Evolutionary conservation across 2,329 filamentous ascomycete genomes (phyloP).

Genomic region (Talaromyces sp.): DNA sequence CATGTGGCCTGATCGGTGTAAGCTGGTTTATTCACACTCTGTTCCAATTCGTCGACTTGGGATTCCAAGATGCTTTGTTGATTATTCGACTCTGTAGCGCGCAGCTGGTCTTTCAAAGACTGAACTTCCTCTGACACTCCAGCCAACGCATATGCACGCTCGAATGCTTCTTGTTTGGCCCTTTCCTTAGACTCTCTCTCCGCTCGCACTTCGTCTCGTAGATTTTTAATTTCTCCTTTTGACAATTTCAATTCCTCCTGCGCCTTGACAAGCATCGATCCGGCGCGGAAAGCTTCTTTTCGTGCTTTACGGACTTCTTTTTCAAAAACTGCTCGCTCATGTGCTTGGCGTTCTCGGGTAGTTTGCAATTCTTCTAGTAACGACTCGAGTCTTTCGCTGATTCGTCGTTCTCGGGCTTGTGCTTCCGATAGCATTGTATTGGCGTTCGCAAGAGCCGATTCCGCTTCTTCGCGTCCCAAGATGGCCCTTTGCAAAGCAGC

Average conservation of each 20-base stretch:
- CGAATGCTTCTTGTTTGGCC: constrained; percentile 47
- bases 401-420: constrained; percentile 42
- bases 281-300: constrained; percentile 58
- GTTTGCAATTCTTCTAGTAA: constrained; percentile 52
- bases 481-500: constrained; percentile 46
- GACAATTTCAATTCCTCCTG: constrained; percentile 51
- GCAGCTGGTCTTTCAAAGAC: constrained; percentile 41
- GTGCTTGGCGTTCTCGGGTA: constrained; percentile 50
- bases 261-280: constrained; percentile 52
- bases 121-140: constrained; percentile 46
- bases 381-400: constrained; percentile 45
- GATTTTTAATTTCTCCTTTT: constrained; percentile 44
- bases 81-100: constrained; percentile 38
- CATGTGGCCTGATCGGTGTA: constrained; percentile 31
- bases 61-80: constrained; percentile 33
- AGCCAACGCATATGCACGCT: constrained; percentile 46
- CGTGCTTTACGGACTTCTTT: constrained; percentile 55
- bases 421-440: constrained; percentile 41
- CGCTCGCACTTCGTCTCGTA: constrained; percentile 53
- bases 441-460: constrained; percentile 35
- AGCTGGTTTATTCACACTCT: constrained; percentile 17
- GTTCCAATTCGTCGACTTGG: constrained; percentile 31
- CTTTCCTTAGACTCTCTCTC: constrained; percentile 48
- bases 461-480: constrained; percentile 47
- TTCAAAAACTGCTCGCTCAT: constrained; percentile 51